A percentile compares a stretch with the other conserved stretches of the same genome.
These are phyloP conservation scores for Cytospora mali DNA, from an alignment of 2,329 filamentous ascomycete species.

Conservation along the genomic window DNA sequence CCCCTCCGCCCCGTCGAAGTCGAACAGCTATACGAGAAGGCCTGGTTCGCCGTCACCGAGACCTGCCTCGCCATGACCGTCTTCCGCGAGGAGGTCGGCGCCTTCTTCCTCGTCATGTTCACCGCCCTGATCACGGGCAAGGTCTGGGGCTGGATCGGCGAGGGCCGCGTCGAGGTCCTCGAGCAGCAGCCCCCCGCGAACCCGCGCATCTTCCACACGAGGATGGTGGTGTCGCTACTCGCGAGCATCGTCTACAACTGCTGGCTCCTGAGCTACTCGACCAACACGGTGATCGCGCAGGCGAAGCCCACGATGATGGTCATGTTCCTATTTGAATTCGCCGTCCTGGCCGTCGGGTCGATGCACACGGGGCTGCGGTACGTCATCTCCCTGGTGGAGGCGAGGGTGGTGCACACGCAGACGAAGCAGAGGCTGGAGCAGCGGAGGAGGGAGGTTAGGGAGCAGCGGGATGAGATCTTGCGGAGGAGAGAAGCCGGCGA, in stretches of 20 bases:
- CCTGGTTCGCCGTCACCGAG: constrained; percentile 97
- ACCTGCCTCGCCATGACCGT: constrained; percentile 98
- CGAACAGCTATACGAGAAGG: constrained; percentile 95
- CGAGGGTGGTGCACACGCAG: constrained; percentile 73
- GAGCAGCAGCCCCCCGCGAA: constrained; percentile 95
- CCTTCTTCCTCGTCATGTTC: constrained; percentile 97
- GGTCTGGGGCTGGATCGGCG: constrained; percentile 98
- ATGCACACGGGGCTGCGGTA: constrained; percentile 80
- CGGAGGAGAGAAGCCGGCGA: constrained; percentile 50
- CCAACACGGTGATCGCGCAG: constrained; percentile 81
- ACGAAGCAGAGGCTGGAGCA: constrained; percentile 69
- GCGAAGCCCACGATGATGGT: constrained; percentile 99
- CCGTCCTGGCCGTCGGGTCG: constrained; percentile 79
- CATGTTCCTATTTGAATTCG: constrained; percentile 99
- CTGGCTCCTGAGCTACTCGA: constrained; percentile 78
- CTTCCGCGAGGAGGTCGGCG: constrained; percentile 91
- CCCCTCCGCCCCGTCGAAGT: constrained; percentile 89
- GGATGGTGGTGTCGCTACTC: constrained; percentile 76
- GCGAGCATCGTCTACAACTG: constrained; percentile 80
- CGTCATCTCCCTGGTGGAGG: constrained; percentile 74
- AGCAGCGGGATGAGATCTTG: constrained; percentile 56
- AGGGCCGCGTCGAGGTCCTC: constrained; percentile 88
- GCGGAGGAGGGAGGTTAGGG: constrained; percentile 68
- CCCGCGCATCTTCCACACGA: constrained; percentile 82
- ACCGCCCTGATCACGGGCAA: constrained; percentile 89